phyloP scores from a whole-genome alignment of 345 rosid genomes.

The Gossypium turneri region DNA sequence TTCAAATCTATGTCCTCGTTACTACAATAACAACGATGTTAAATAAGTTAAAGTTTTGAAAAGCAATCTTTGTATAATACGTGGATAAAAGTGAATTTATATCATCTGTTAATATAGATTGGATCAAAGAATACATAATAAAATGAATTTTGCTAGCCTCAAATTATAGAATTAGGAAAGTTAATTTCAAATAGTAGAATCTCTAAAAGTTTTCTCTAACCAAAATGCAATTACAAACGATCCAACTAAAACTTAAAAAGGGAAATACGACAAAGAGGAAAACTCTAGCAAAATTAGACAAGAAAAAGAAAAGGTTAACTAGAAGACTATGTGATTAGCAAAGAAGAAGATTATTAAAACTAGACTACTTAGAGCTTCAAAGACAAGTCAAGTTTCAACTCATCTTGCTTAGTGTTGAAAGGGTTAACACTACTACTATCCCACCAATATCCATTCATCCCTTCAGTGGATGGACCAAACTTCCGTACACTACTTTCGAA shows the following conservation, averaged over 20 bases:
- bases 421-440: slow-evolving; percentile 29
- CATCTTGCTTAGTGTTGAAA: slow-evolving; percentile 56
- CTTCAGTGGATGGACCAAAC: slow-evolving; percentile 30
- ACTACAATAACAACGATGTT: too few relatives aligned
- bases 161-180: slow-evolving; percentile 14
- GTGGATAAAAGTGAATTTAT: too few relatives aligned
- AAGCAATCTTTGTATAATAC: too few relatives aligned
- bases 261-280: background rate
- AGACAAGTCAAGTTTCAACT: slow-evolving; percentile 80
- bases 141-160: slow-evolving; percentile 9
- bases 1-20: too few relatives aligned
- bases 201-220: slow-evolving; percentile 17
- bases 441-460: slow-evolving; percentile 39
- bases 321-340: background rate
- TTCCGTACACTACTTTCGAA: slow-evolving; percentile 29
- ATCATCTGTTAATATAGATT: background rate
- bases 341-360: background rate
- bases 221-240: slow-evolving; percentile 28
- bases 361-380: slow-evolving; percentile 62
- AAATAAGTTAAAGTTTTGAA: too few relatives aligned
- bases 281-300: background rate
- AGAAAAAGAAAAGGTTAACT: background rate
- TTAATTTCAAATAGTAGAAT: slow-evolving; percentile 13
- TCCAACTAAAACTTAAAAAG: slow-evolving; percentile 10
- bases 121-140: background rate